Evolutionary conservation across 805 yeast genomes (phyloP).

Genomic region (Saccharomyces kudriavzevii): DNA sequence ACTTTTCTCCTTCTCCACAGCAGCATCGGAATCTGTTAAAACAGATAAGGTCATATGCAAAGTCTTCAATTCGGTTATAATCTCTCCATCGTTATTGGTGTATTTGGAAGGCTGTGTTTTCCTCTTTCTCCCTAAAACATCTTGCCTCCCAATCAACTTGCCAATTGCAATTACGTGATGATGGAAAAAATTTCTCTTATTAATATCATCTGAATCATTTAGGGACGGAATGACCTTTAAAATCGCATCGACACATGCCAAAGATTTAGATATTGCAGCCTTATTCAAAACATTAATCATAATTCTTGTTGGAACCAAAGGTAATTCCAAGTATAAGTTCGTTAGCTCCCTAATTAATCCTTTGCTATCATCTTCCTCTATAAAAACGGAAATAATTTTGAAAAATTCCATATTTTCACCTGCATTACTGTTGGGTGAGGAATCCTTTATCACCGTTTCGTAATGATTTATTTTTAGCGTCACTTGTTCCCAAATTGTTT

Average conservation of each 20-base stretch:
- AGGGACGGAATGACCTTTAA: conserved; percentile 44
- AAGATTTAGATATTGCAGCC: conserved; percentile 50
- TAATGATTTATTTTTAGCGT: background rate
- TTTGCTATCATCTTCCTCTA: conserved; percentile 38
- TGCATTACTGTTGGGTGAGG: background rate
- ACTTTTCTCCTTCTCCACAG: conserved; percentile 30
- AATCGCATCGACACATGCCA: conserved; percentile 49
- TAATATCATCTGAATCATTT: conserved; percentile 62
- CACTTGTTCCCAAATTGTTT: conserved; percentile 14
- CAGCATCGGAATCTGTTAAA: conserved; percentile 16
- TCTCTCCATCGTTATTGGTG: background rate
- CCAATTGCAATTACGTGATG: conserved; percentile 75
- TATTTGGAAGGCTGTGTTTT: conserved; percentile 5
- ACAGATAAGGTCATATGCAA: conserved; percentile 6
- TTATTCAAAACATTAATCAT: conserved; percentile 57
- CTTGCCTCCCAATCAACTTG: conserved; percentile 26
- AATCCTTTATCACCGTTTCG: background rate
- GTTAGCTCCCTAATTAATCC: conserved; percentile 37
- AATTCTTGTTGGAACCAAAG: conserved; percentile 41
- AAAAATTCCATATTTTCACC: conserved; percentile 4
- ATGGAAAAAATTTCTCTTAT: conserved; percentile 79
- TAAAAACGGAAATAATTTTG: conserved; percentile 10
- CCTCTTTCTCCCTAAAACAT: conserved; percentile 9
- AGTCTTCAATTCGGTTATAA: background rate
- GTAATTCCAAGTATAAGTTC: background rate